A percentile compares a stretch with the other conserved stretches of the same genome.
Conservation (phyloP, 2,329 filamentous ascomycete genomes). For the Xylaria hypoxylon region DNA sequence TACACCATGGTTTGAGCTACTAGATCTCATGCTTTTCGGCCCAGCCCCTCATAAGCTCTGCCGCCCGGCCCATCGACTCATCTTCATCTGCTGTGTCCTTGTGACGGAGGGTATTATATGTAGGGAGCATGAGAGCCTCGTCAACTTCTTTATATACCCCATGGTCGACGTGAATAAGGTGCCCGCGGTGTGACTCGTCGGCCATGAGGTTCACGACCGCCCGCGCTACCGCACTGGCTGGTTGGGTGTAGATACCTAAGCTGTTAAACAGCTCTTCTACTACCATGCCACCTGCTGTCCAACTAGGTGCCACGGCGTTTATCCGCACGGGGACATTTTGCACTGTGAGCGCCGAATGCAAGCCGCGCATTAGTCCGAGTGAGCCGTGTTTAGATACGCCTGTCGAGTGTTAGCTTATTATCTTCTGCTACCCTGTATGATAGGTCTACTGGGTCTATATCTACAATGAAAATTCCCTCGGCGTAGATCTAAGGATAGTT, state of each 20-base stretch:
- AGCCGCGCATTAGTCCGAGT: conserved; percentile 63
- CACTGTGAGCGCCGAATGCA: conserved; percentile 54
- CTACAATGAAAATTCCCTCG: neutral
- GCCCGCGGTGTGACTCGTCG: conserved; percentile 60
- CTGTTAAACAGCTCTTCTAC: conserved; percentile 51
- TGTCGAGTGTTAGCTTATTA: conserved; percentile 38
- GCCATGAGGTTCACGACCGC: conserved; percentile 63
- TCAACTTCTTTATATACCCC: conserved; percentile 67
- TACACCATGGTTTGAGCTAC: too few relatives aligned
- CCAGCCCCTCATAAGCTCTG: neutral
- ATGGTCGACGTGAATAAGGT: conserved; percentile 63
- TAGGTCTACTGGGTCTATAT: neutral
- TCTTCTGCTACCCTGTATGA: neutral
- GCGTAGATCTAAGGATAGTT: neutral
- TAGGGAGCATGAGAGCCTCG: conserved; percentile 55
- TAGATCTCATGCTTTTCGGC: neutral
- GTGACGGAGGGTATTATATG: conserved; percentile 50
- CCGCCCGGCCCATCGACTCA: conserved; percentile 48
- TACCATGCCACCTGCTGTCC: conserved; percentile 59
- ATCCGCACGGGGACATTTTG: conserved; percentile 62
- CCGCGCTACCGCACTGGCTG: conserved; percentile 60
- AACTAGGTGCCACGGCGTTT: conserved; percentile 67
- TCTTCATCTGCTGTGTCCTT: conserved; percentile 52
- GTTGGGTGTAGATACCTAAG: conserved; percentile 58
- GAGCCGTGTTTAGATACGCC: conserved; percentile 67